phyloP scores from a whole-genome alignment of 106 monocot genomes.

The Acanthochlamys bracteata region DNA sequence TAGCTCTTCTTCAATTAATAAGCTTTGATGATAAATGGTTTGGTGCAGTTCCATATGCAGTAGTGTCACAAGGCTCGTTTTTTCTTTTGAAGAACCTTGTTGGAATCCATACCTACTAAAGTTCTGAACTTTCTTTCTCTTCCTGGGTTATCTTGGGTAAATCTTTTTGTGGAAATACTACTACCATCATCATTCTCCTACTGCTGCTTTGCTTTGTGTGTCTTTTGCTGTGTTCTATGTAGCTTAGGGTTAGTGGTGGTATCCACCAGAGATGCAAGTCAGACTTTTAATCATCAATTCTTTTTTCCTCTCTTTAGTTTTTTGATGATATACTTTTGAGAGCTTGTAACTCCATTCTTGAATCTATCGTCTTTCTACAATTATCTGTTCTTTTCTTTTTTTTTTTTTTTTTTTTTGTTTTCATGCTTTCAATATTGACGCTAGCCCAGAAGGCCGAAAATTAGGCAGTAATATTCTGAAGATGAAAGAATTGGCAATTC shows the following conservation, averaged over 20 bases:
- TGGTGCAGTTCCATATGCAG: not conserved
- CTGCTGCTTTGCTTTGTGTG: not conserved
- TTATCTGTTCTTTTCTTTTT: not conserved
- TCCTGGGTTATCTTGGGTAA: not conserved
- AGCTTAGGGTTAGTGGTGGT: conserved; percentile 4
- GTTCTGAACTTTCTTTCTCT: not conserved
- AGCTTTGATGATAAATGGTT: not conserved
- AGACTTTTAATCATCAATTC: not conserved
- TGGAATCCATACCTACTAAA: not conserved
- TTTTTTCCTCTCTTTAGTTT: not conserved
- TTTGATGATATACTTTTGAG: conserved; percentile 1
- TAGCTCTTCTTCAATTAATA: not conserved
- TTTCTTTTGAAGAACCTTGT: not conserved
- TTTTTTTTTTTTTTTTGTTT: not conserved
- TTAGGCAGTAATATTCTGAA: not conserved
- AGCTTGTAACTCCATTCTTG: not conserved
- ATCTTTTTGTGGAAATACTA: conserved; percentile 8
- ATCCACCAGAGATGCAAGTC: conserved; percentile 4
- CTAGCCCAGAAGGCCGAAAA: not conserved
- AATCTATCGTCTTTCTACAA: too few species aligned
- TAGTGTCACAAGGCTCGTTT: not conserved
- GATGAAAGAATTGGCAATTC: conserved; percentile 14
- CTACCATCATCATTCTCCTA: too few species aligned
- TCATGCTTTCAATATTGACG: too few species aligned
- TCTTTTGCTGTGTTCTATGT: not conserved